A percentile compares a stretch with the other conserved stretches of the same genome.
phyloP scores from a whole-genome alignment of 2,329 filamentous ascomycete species.

The Alternaria angustiovoidea region DNA sequence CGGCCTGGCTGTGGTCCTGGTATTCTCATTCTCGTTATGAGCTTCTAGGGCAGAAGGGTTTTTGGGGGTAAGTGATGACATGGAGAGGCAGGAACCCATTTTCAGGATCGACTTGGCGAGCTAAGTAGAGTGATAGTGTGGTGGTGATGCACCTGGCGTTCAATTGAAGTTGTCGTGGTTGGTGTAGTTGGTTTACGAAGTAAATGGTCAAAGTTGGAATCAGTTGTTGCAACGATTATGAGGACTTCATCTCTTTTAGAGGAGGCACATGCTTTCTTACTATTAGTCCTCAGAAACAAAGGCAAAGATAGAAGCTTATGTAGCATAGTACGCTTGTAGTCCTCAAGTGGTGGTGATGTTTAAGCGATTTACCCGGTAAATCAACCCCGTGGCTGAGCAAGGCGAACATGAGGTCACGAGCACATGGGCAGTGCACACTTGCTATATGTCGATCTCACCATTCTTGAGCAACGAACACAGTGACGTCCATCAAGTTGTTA shows the following conservation, averaged over 20 bases:
- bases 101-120: too few species aligned
- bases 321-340: background rate
- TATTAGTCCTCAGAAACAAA: too few species aligned
- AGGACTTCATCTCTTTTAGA: too few species aligned
- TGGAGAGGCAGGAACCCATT: background rate
- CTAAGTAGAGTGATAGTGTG: too few species aligned
- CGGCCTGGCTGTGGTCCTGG: background rate
- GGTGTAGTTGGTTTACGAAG: too few species aligned
- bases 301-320: too few species aligned
- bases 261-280: too few species aligned
- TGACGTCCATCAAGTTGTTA: background rate
- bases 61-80: background rate
- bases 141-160: too few species aligned
- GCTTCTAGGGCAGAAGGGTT: background rate
- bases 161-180: too few species aligned
- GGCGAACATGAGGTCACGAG: background rate
- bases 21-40: background rate
- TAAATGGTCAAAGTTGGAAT: too few species aligned
- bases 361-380: background rate
- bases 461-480: background rate
- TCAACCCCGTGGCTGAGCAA: background rate
- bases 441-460: background rate
- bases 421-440: background rate
- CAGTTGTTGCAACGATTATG: too few species aligned
- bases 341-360: background rate